Conservation (phyloP, 164 flowering plant species). For the Piper betle region DNA sequence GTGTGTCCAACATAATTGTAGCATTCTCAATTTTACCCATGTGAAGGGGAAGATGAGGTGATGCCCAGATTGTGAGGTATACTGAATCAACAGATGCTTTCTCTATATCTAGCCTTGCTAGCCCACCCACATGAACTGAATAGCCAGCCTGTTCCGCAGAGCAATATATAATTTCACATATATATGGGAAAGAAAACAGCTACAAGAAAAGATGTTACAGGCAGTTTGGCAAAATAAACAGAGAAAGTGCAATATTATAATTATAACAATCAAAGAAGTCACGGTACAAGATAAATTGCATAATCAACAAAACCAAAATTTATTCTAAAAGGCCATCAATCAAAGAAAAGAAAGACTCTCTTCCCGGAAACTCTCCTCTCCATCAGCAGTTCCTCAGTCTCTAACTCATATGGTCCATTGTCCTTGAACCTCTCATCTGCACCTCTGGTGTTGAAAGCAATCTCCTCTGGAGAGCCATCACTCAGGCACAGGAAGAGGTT, state of each 20-base stretch:
- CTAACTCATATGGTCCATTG: no score
- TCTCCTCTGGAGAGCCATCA: no score
- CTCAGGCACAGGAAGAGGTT: no score
- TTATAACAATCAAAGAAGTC: not conserved
- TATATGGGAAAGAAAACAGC: not conserved
- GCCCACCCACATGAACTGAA: not conserved
- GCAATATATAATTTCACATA: not conserved
- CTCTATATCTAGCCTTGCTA: constrained; percentile 2
- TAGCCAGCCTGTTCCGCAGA: constrained; percentile 40
- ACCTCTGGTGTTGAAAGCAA: no score
- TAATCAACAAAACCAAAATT: not conserved
- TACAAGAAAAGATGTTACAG: no score
- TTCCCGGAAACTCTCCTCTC: not conserved
- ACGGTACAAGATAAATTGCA: not conserved
- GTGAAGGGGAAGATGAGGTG: constrained; percentile 79
- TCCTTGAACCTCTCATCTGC: no score
- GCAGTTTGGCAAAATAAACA: no score
- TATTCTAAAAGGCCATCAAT: not conserved
- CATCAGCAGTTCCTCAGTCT: no score
- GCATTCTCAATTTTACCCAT: constrained; percentile 87
- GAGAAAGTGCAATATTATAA: not conserved
- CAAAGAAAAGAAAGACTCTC: not conserved
- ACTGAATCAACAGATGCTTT: constrained; percentile 21
- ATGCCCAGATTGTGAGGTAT: constrained; percentile 78
- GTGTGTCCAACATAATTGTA: constrained; percentile 46